Conservation (phyloP, 352 stramenopile genomes). For the Phytophthora meadii region DNA sequence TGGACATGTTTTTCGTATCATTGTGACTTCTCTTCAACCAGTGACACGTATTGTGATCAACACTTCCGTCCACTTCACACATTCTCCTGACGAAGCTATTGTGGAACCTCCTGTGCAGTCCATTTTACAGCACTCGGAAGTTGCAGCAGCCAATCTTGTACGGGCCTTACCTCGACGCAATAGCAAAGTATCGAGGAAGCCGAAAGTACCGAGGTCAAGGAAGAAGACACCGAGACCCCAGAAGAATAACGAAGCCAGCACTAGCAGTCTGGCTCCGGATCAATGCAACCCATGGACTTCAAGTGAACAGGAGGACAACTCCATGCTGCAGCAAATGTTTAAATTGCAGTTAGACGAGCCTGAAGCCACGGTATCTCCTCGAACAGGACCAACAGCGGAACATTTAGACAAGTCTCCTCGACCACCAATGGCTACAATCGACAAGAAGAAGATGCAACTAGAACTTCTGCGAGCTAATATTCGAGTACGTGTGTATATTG, state of each 20-base stretch:
- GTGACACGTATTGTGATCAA: slow-evolving; percentile 61
- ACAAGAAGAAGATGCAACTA: slow-evolving; percentile 63
- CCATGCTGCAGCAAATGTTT: not conserved
- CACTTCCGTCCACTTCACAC: slow-evolving; percentile 59
- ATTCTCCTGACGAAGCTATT: slow-evolving; percentile 19
- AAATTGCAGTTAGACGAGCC: slow-evolving; percentile 16
- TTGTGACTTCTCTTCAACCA: slow-evolving; percentile 48
- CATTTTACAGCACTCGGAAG: slow-evolving; percentile 7
- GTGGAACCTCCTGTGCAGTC: slow-evolving; percentile 18
- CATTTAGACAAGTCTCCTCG: slow-evolving; percentile 9
- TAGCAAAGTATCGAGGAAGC: slow-evolving; percentile 1
- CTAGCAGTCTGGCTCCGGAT: slow-evolving; percentile 24
- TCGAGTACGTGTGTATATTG: slow-evolving; percentile 34
- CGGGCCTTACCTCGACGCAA: slow-evolving; percentile 3
- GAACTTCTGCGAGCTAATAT: slow-evolving; percentile 51
- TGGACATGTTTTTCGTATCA: slow-evolving; percentile 53
- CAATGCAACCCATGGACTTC: slow-evolving; percentile 33
- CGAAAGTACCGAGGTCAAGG: not conserved
- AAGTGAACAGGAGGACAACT: slow-evolving; percentile 10
- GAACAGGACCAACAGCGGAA: slow-evolving; percentile 15
- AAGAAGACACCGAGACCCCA: slow-evolving; percentile 10
- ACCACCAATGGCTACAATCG: slow-evolving; percentile 31
- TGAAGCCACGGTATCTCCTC: slow-evolving; percentile 10
- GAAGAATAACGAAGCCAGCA: slow-evolving; percentile 26
- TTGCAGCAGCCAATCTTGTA: not conserved